Conservation (phyloP, 192 early-diverging fungal species). For the Mortierella alpina region DNA sequence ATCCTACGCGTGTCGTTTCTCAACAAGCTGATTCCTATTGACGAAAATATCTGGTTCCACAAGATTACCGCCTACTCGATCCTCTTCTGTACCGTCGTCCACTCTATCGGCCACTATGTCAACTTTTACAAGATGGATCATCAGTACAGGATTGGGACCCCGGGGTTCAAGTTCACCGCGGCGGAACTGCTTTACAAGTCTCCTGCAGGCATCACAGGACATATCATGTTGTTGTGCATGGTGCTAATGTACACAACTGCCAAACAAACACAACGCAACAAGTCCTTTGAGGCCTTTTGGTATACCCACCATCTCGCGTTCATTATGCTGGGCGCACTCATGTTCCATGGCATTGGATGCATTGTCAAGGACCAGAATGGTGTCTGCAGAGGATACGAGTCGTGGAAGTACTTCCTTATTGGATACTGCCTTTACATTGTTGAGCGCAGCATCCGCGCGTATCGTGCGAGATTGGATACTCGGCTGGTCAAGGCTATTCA, state of each 20-base stretch:
- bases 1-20: slow-evolving; percentile 66
- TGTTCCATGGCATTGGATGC: slow-evolving; percentile 73
- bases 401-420: slow-evolving; percentile 61
- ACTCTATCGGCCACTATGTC: slow-evolving; percentile 67
- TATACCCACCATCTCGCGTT: slow-evolving; percentile 82
- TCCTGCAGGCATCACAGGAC: slow-evolving; percentile 73
- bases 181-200: slow-evolving; percentile 43
- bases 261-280: slow-evolving; percentile 65
- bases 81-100: slow-evolving; percentile 69
- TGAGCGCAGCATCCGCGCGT: slow-evolving; percentile 71
- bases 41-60: slow-evolving; percentile 83
- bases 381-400: slow-evolving; percentile 51
- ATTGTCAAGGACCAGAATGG: slow-evolving; percentile 56
- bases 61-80: slow-evolving; percentile 75
- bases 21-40: slow-evolving; percentile 73
- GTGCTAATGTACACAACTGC: slow-evolving; percentile 74
- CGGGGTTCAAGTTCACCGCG: slow-evolving; percentile 15
- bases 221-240: slow-evolving; percentile 71
- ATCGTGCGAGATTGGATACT: slow-evolving; percentile 63
- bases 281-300: slow-evolving; percentile 82
- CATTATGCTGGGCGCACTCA: slow-evolving; percentile 68
- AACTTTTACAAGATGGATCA: slow-evolving; percentile 61
- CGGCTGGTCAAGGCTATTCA: slow-evolving; percentile 75
- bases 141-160: slow-evolving; percentile 6
- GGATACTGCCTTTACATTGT: slow-evolving; percentile 67